Base-by-base conservation (phyloP, 805 yeast genomes). In the Cyberlindnera maritima region DNA sequence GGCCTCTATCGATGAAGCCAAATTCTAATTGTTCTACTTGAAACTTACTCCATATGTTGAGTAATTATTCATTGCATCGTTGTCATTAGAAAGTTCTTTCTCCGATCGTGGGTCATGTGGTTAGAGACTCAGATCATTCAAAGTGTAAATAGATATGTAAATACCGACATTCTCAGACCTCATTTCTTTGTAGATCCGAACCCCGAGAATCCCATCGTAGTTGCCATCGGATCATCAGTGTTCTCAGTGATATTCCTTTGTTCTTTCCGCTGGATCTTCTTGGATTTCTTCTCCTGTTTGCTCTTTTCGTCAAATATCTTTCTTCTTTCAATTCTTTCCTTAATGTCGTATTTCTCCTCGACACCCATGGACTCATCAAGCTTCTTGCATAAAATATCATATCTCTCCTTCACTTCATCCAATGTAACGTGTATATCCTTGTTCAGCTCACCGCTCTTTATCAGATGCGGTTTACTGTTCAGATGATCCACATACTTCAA, bases 401-500 rank as follows among this genome's bases (percentile, higher is more conserved):
- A 68, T 4, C 74, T 55, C 14, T 61, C 60, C 39, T 67, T 66
- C 21, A 82, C 82, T 38, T 79, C 77, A 12, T 73, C 76, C 7
- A 77, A 52, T 0, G 80, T 71, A 1, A 82, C 73, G 3, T 65
- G 65, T 35, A 68, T 72, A 36, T 69, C 72, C 20, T 69, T 57
- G 43, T 59, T 57, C 29, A 62, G 42, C 13, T 67, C 68, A 36
- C 71, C 75, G 47, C 75, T 71, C 47, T 70, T 73, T 4, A 67
- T 61, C 34, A 75, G 59, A 65, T 86, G 98, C 50, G 76, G 83
- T 31, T 81, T 81, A 32, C 89, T 80, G 59, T 88, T 89, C 59
- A 88, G 69, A 67, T 94, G 98, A 60, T 91, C 95, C 3, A 88
- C 74, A 61, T 82, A 81, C 51, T 89, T 85, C 55, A 89, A 67